phyloP scores from a whole-genome alignment of 129 eudicot species.

The Tanacetum coccineum region DNA sequence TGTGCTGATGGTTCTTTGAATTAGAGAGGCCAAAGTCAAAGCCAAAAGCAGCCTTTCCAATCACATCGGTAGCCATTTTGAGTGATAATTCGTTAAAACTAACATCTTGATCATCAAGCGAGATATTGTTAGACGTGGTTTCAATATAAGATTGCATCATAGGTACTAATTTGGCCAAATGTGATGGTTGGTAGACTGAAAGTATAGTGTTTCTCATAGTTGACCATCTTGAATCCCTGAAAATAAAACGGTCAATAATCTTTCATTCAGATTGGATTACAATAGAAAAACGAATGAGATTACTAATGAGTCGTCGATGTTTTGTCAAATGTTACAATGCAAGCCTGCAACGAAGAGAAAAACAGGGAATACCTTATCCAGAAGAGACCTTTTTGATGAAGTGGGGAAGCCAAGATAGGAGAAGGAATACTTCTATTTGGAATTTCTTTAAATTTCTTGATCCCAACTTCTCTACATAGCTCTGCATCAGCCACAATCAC shows the following conservation, averaged over 20 bases:
- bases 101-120: constrained; percentile 40
- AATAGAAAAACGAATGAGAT: background rate
- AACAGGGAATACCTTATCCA: constrained; percentile 54
- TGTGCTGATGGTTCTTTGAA: constrained; percentile 26
- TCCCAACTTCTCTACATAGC: constrained; percentile 85
- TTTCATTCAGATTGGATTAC: background rate
- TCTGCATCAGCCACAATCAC: constrained; percentile 91
- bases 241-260: background rate
- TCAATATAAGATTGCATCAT: constrained; percentile 75
- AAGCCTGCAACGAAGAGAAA: background rate
- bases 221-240: constrained; percentile 94
- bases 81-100: constrained; percentile 58
- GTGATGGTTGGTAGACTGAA: constrained; percentile 91
- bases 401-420: constrained; percentile 89
- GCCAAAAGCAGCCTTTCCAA: constrained; percentile 92
- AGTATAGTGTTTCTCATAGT: constrained; percentile 87
- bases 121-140: constrained; percentile 45
- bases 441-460: constrained; percentile 77
- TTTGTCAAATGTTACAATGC: background rate
- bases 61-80: constrained; percentile 79
- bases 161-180: constrained; percentile 74
- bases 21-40: constrained; percentile 86
- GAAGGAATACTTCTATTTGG: constrained; percentile 94
- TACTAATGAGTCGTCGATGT: background rate
- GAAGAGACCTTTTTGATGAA: constrained; percentile 86